Conservation (phyloP, 805 yeast species). For the Yamadazyma takamatsuzukensis region DNA sequence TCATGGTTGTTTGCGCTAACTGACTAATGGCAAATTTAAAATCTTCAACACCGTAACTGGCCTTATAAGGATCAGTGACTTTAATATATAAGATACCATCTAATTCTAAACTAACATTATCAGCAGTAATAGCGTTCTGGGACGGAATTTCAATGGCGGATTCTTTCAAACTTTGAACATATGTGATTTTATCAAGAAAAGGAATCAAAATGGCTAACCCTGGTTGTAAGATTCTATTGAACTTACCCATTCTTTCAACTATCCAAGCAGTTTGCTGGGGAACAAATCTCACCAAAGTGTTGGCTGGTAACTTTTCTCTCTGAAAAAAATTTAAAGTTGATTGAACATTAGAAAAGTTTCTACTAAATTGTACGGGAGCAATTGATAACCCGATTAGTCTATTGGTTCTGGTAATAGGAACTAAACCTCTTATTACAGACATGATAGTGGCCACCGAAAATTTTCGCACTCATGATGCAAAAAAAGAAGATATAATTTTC, state of each 20-base stretch:
- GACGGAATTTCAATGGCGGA: slow-evolving; percentile 81
- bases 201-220: slow-evolving; percentile 76
- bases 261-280: slow-evolving; percentile 92
- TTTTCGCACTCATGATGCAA: too few species aligned
- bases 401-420: not conserved
- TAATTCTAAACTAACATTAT: slow-evolving; percentile 78
- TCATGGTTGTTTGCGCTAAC: slow-evolving; percentile 87
- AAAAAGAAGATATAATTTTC: too few species aligned
- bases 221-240: slow-evolving; percentile 61
- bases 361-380: not conserved
- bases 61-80: slow-evolving; percentile 79
- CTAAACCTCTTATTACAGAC: too few species aligned
- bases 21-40: slow-evolving; percentile 82
- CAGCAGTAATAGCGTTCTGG: slow-evolving; percentile 82
- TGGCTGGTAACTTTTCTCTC: slow-evolving; percentile 63
- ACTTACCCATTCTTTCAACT: slow-evolving; percentile 88
- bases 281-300: slow-evolving; percentile 71
- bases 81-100: slow-evolving; percentile 80
- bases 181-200: slow-evolving; percentile 68
- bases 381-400: not conserved
- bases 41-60: slow-evolving; percentile 84
- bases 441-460: too few species aligned
- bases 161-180: slow-evolving; percentile 80
- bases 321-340: slow-evolving; percentile 51
- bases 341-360: not conserved